Conservation (phyloP, 805 yeast genomes). For the Spencermartinsiella europaea region DNA sequence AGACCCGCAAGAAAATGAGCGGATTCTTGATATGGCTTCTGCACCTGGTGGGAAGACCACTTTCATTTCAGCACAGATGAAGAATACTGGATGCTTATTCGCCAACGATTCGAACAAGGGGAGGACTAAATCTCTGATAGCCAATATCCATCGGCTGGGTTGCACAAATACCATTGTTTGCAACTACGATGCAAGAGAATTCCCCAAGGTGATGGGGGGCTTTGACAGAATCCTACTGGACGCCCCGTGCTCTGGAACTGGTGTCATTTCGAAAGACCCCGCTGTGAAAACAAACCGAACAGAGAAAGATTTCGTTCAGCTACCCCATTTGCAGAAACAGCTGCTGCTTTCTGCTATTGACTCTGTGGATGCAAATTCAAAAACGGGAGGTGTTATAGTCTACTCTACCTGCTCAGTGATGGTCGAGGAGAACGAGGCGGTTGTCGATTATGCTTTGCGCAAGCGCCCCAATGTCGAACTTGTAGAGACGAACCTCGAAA, state of each 20-base stretch:
- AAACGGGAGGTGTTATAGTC: constrained; percentile 90
- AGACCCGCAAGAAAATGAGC: constrained; percentile 95
- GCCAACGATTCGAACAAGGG: constrained; percentile 97
- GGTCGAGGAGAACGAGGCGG: constrained; percentile 97
- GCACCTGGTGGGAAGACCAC: constrained; percentile 99
- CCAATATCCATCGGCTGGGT: constrained; percentile 95
- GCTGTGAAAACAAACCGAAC: constrained; percentile 90
- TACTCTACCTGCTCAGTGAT: constrained; percentile 98
- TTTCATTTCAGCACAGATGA: constrained; percentile 91
- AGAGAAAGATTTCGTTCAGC: constrained; percentile 92
- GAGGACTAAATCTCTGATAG: constrained; percentile 92
- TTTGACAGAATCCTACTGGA: constrained; percentile 91
- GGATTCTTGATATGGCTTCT: constrained; percentile 97
- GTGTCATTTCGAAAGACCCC: constrained; percentile 97
- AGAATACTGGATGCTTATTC: constrained; percentile 93
- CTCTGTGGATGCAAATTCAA: constrained; percentile 88
- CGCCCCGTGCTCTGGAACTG: constrained; percentile 99
- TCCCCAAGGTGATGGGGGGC: constrained; percentile 97
- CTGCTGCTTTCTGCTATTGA: constrained; percentile 90
- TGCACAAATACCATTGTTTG: constrained; percentile 95
- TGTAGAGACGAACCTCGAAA: constrained; percentile 85
- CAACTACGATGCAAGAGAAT: constrained; percentile 96
- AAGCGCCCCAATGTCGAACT: constrained; percentile 94
- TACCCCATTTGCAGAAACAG: constrained; percentile 96
- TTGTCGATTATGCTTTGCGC: constrained; percentile 94